Evolutionary conservation across 495 filamentous ascomycete genomes (phyloP), one percentile per base, ranked within the genome.

Genomic region (Penicillium lagena): DNA sequence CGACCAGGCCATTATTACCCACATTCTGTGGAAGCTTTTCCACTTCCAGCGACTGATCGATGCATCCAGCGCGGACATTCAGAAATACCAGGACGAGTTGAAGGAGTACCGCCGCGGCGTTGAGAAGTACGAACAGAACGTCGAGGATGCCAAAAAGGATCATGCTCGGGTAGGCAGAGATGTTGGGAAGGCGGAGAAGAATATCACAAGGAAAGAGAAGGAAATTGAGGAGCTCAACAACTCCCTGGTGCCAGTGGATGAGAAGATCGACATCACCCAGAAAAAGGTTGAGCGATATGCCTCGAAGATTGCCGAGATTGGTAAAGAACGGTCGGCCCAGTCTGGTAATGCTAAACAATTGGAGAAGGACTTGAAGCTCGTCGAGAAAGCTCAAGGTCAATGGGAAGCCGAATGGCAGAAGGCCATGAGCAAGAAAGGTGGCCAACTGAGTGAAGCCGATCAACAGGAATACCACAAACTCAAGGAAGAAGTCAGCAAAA

Each of bases 1-100:
- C 32, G 91, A 97, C 62, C 80, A 89, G 42, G 94, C 93, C 9
- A 85, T 95, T 45, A 89, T 97, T 39, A 93, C 87, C 1, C 94
- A 97, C 45, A 89, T 95, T 32, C 69, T 97, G 10, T 97, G 93
- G 91, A 97, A 97, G 64, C 71, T 99, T 2, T 97, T 87, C 66
- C 89, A 96, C 63, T 95, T 95, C 62, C 93, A 99, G 62, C 82
- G 82, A 27, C 74, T 89, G 28, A 96, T 99, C 65, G 89, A 96
- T 52, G 83, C 87, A 37, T 96, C 93, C 30, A 89, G 83, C 52
- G 85, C 81, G 22, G 83, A 94, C 53, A 99, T 97, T 42, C 85
- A 91, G 58, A 87, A 85, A 52, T 88, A 97, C 58, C 94, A 99
- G 49, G 89, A 95, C 55, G 90, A 99, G 49, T 78, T 97, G 2